Base-by-base conservation (phyloP, 2,329 filamentous ascomycete species). In the Alternaria viburni region DNA sequence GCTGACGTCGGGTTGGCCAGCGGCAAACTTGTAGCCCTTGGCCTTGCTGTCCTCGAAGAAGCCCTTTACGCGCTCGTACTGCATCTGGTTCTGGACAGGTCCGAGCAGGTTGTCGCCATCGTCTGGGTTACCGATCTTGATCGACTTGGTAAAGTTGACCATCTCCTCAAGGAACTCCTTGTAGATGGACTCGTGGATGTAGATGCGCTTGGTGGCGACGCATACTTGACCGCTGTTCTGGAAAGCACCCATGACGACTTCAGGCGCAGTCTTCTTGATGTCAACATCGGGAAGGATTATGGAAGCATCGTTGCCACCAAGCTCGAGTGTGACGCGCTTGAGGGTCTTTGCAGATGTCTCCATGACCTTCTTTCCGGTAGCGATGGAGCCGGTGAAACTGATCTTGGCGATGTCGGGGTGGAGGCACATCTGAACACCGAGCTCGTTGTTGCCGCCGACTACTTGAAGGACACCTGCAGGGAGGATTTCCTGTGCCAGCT, bases 1-100 rank as follows among this genome's bases (percentile, higher is more conserved):
- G 4, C 69, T 13, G 43, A 77, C 64, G 45, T 77, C 72, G 15
- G 81, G 75, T 30, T 80, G 75, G 46, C 86, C 86, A 11, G 86
- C 86, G 1, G 84, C 84, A 46, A 87, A 81, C 12, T 84, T 83
- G 68, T 86, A 83, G 51, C 86, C 85, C 41, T 86, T 84, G 65
- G 82, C 81, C 69, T 85, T 83, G 62, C 85, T 86, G 54, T 89
- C 86, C 10, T 82, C 81, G 56, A 90, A 83, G 64, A 89, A 84
- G 12, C 81, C 76, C 69, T 85, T 86, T 25, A 89, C 86, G 23
- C 84, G 85, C 50, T 89, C 86, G 72, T 84, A 91, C 76, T 91
- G 90, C 84, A 88, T 86, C 67, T 83, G 78, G 77, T 91, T 91
- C 64, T 89, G 88, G 3, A 91, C 78, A 0, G 90, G 90, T 1